Conservation (phyloP, 345 rosid genomes). For the Chamaenerion angustifolium region DNA sequence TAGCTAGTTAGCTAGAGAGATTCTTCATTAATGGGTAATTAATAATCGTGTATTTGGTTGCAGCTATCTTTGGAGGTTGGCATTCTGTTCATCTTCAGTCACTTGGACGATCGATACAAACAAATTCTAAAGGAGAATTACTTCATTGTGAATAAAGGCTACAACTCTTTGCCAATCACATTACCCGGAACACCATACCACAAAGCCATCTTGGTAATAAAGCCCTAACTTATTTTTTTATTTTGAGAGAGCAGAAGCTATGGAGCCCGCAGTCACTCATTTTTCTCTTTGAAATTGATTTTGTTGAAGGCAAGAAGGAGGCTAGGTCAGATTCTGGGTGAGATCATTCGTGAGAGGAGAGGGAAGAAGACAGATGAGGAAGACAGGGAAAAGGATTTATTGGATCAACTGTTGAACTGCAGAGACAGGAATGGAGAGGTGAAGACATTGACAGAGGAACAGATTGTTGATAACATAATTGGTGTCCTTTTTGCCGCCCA, state of each 20-base stretch:
- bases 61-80: constrained; percentile 76
- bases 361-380: constrained; percentile 21
- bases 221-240: too few species aligned
- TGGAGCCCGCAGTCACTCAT: too few species aligned
- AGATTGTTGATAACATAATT: constrained; percentile 62
- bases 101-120: constrained; percentile 33
- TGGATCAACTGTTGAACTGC: constrained; percentile 43
- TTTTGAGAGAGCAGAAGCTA: too few species aligned
- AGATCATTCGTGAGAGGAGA: constrained; percentile 47
- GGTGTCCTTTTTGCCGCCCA: constrained; percentile 88
- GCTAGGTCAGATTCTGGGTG: constrained; percentile 34
- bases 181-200: constrained; percentile 61
- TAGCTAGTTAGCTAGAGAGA: too few species aligned
- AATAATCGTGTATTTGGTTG: background rate
- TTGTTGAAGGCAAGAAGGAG: constrained; percentile 52
- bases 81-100: constrained; percentile 55
- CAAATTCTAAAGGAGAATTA: constrained; percentile 47
- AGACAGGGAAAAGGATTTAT: constrained; percentile 22
- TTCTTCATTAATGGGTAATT: too few species aligned
- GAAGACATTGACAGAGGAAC: constrained; percentile 23
- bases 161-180: constrained; percentile 64
- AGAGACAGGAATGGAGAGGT: constrained; percentile 28
- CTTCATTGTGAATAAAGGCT: constrained; percentile 57
- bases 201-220: constrained; percentile 63
- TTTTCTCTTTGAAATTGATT: too few species aligned